These are phyloP conservation scores for Fulvia fulva DNA, from an alignment of 2,329 filamentous ascomycete genomes.

Conservation along the genomic window DNA sequence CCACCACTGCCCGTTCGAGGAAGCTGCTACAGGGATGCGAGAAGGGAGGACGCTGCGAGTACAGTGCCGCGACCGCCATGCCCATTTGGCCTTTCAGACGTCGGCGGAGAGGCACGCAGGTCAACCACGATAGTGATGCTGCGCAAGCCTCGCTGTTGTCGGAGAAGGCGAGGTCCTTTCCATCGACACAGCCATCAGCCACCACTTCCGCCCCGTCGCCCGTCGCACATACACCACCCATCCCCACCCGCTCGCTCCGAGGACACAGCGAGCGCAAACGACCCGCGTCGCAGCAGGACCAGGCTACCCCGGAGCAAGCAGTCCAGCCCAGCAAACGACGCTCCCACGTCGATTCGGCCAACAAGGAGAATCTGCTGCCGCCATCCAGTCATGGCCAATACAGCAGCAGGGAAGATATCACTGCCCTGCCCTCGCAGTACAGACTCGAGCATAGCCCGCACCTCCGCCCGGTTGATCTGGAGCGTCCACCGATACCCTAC, in stretches of 20 bases:
- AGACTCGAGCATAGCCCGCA: conserved; percentile 46
- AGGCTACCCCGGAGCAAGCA: conserved; percentile 2
- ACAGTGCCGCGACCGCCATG: conserved; percentile 48
- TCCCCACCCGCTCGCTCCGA: conserved; percentile 20
- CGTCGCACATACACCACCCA: conserved; percentile 4
- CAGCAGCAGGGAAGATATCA: conserved; percentile 44
- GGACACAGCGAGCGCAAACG: conserved; percentile 12
- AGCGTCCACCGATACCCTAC: conserved; percentile 41
- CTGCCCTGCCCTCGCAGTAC: conserved; percentile 42
- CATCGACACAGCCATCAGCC: conserved; percentile 11
- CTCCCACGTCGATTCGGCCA: conserved; percentile 8
- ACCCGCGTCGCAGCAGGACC: conserved; percentile 14
- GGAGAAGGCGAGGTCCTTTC: conserved; percentile 47
- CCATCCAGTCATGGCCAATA: conserved; percentile 29
- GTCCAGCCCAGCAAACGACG: conserved; percentile 5
- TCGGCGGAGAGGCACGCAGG: conserved; percentile 46
- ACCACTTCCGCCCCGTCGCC: background rate
- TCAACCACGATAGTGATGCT: conserved; percentile 6
- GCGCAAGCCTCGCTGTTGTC: conserved; percentile 38
- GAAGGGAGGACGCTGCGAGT: background rate
- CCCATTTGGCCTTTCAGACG: conserved; percentile 80
- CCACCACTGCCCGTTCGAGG: background rate
- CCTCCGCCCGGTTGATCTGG: conserved; percentile 41
- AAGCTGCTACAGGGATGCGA: conserved; percentile 16
- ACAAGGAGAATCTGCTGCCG: conserved; percentile 25